Conservation (phyloP, 2,329 filamentous ascomycete species). For the Fusarium sp. region DNA sequence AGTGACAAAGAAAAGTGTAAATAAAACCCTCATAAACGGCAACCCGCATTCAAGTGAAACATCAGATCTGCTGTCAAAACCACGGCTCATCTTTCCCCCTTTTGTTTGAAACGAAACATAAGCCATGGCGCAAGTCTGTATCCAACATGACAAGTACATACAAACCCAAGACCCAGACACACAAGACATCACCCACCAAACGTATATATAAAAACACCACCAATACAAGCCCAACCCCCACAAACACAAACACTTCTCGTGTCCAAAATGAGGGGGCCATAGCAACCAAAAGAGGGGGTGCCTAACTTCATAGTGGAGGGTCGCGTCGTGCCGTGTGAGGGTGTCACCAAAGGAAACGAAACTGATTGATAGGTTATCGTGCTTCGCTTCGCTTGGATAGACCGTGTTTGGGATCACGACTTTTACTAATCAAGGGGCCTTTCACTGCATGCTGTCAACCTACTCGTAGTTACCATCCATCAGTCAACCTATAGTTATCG, state of each 20-base stretch:
- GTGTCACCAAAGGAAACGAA: slow-evolving; percentile 6
- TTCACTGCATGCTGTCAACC: slow-evolving; percentile 23
- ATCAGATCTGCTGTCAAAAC: slow-evolving; percentile 35
- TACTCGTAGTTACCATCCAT: not conserved
- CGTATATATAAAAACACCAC: not conserved
- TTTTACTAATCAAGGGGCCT: not conserved
- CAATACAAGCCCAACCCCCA: not conserved
- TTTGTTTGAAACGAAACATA: slow-evolving; percentile 20
- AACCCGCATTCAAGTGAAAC: slow-evolving; percentile 22
- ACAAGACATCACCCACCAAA: not conserved
- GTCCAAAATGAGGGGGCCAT: not conserved
- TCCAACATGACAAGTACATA: not conserved
- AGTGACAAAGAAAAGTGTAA: not conserved
- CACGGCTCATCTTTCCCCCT: slow-evolving; percentile 31
- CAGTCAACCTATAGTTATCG: not conserved
- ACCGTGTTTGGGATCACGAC: slow-evolving; percentile 22
- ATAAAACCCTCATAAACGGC: slow-evolving; percentile 8
- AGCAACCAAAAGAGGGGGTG: not conserved
- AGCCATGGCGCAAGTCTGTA: slow-evolving; percentile 1
- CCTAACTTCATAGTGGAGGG: slow-evolving; percentile 13
- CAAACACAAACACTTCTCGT: not conserved
- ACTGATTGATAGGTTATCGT: slow-evolving; percentile 6
- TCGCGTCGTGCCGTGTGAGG: slow-evolving; percentile 22
- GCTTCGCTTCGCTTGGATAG: slow-evolving; percentile 18
- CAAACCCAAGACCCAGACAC: not conserved